A percentile compares a stretch with the other conserved stretches of the same genome.
These are phyloP conservation scores for Encephalitozoon cuniculi DNA, from an alignment of 371 early-diverging fungal genomes.

Conservation along the genomic window DNA sequence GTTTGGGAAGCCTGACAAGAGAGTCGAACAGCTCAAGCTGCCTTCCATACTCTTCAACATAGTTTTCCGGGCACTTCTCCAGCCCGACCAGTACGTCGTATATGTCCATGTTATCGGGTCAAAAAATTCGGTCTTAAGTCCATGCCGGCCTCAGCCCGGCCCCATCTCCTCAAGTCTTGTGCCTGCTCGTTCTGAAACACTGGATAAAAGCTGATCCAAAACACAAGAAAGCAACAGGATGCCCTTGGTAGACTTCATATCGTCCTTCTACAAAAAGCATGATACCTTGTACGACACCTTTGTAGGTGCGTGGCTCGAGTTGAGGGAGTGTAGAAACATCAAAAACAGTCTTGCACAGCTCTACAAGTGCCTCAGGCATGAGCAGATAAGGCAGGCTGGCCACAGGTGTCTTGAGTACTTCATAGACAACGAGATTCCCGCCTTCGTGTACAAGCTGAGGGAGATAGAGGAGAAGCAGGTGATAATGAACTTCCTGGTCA, in stretches of 20 bases:
- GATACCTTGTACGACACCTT: background rate
- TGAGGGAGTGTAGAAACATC: background rate
- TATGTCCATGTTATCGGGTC: slow-evolving; percentile 5
- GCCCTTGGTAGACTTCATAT: background rate
- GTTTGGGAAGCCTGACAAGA: slow-evolving; percentile 9
- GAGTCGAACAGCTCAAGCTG: background rate
- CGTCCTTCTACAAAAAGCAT: background rate
- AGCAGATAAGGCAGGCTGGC: background rate
- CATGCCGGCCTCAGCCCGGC: background rate
- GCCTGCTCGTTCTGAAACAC: background rate
- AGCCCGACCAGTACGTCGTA: background rate
- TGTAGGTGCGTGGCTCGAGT: slow-evolving; percentile 1
- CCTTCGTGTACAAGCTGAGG: background rate
- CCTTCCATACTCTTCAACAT: slow-evolving; percentile 20
- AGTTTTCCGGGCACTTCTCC: slow-evolving; percentile 12
- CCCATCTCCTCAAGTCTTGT: background rate
- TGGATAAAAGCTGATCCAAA: background rate
- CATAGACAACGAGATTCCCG: slow-evolving; percentile 3
- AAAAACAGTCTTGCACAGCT: background rate
- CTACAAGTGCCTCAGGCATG: slow-evolving; percentile 14
- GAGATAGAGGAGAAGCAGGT: background rate
- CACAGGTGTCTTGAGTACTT: slow-evolving; percentile 27
- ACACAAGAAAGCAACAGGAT: background rate
- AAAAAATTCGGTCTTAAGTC: slow-evolving; percentile 5
- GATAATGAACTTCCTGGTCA: background rate